Percentiles rank a stretch among this genome's conserved stretches.
phyloP scores from a whole-genome alignment of 2,329 filamentous ascomycete genomes.

The Aaosphaeria arxii region DNA sequence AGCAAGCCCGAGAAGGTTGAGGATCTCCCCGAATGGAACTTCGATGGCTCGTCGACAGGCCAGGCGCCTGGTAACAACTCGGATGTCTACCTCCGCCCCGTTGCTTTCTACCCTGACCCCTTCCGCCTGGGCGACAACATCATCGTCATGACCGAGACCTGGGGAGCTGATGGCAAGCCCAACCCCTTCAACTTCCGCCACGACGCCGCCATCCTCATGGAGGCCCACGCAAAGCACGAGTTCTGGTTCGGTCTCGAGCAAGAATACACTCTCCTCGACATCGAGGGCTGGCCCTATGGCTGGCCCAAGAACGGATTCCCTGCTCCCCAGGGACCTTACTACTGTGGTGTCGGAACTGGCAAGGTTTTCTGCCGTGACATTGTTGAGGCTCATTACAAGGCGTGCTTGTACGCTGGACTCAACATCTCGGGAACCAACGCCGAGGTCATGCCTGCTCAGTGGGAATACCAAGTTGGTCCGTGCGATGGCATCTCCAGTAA shows the following conservation, averaged over 20 bases:
- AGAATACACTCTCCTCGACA: conserved; percentile 91
- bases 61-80: conserved; percentile 95
- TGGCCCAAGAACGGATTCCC: conserved; percentile 88
- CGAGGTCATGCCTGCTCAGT: conserved; percentile 97
- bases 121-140: conserved; percentile 90
- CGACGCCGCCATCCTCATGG: conserved; percentile 86
- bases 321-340: conserved; percentile 90
- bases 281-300: conserved; percentile 84
- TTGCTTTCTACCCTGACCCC: conserved; percentile 85
- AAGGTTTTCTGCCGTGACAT: conserved; percentile 98
- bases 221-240: conserved; percentile 74
- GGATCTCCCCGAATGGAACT: conserved; percentile 76
- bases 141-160: conserved; percentile 91
- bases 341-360: conserved; percentile 96
- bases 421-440: conserved; percentile 98
- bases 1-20: conserved; percentile 57
- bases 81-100: conserved; percentile 92
- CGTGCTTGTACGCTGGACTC: conserved; percentile 82
- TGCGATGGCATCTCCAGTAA: conserved; percentile 79
- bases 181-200: conserved; percentile 99
- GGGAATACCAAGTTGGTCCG: conserved; percentile 97
- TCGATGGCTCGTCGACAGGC: conserved; percentile 84
- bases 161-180: conserved; percentile 88
- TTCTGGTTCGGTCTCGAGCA: conserved; percentile 99
- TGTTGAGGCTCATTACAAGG: conserved; percentile 91